Conservation (phyloP, 306 rosid genomes). For the Quercus wislizeni region DNA sequence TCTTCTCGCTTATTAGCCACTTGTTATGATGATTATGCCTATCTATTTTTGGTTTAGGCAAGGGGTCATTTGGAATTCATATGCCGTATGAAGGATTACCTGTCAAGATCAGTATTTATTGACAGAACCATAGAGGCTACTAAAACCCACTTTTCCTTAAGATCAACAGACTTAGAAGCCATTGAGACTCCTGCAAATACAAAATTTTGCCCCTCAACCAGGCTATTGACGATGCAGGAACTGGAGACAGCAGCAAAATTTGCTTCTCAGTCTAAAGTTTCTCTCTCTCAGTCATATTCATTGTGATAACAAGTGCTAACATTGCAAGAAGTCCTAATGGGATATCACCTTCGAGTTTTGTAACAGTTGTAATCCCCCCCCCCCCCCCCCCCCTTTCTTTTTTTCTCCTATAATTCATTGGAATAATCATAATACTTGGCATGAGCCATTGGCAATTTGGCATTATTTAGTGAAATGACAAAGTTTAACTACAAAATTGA, state of each 20-base stretch:
- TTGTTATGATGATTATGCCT: not conserved
- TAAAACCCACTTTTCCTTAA: slow-evolving; percentile 41
- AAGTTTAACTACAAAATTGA: no score
- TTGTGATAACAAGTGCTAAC: not conserved
- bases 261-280: slow-evolving; percentile 2
- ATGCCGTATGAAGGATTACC: slow-evolving; percentile 70
- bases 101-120: slow-evolving; percentile 66
- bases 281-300: slow-evolving; percentile 7
- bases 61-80: slow-evolving; percentile 70
- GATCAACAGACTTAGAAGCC: slow-evolving; percentile 29
- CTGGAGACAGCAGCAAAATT: slow-evolving; percentile 40
- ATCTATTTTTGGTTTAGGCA: slow-evolving; percentile 45
- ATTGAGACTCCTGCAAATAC: slow-evolving; percentile 26
- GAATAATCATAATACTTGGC: not conserved
- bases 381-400: no score
- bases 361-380: no score
- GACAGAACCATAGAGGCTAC: slow-evolving; percentile 55
- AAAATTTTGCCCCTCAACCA: slow-evolving; percentile 57
- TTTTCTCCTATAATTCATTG: not conserved
- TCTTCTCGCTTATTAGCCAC: not conserved
- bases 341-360: not conserved
- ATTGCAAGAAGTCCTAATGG: not conserved
- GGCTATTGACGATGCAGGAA: slow-evolving; percentile 54
- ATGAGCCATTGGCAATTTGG: no score
- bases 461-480: no score